Conservation (phyloP, 2,329 filamentous ascomycete species). For the Pseudocercospora crystallina region DNA sequence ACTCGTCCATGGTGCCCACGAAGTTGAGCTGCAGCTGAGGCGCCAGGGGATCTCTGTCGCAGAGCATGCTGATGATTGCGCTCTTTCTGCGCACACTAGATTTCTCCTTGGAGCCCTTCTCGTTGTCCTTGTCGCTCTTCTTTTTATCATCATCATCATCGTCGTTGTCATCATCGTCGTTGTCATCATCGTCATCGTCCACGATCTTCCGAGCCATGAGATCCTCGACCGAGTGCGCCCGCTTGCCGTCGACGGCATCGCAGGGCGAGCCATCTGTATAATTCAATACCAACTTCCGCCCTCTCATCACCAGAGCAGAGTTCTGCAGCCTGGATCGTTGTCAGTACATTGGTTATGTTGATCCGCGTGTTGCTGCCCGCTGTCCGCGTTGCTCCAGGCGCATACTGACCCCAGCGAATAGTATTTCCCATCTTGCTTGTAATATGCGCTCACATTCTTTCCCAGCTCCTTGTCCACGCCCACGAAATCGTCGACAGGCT, state of each 20-base stretch:
- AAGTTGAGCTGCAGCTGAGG: conserved; percentile 74
- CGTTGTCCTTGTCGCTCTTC: conserved; percentile 27
- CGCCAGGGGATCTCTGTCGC: conserved; percentile 75
- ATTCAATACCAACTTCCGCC: conserved; percentile 61
- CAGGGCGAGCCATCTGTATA: conserved; percentile 54
- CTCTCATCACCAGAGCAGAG: conserved; percentile 57
- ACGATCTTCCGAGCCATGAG: conserved; percentile 40
- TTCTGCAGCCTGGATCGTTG: conserved; percentile 51
- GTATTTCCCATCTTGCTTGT: conserved; percentile 62
- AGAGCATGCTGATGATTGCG: conserved; percentile 87
- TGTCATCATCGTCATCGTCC: conserved; percentile 35
- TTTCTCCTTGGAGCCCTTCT: conserved; percentile 24
- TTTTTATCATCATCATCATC: conserved; percentile 38
- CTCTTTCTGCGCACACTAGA: conserved; percentile 70
- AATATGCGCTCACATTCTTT: conserved; percentile 78
- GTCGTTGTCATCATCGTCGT: conserved; percentile 38
- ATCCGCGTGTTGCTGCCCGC: too few relatives aligned
- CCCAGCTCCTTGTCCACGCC: conserved; percentile 63
- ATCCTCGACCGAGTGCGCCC: conserved; percentile 22
- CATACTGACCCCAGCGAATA: conserved; percentile 73
- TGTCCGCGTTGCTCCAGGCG: not conserved
- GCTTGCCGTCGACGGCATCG: conserved; percentile 34
- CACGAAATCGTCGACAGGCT: conserved; percentile 53
- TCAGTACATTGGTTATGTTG: conserved; percentile 1
- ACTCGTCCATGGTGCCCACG: conserved; percentile 79